Base-by-base conservation (phyloP, 768 basidiomycete genomes). In the Paxillus rubicundulus region DNA sequence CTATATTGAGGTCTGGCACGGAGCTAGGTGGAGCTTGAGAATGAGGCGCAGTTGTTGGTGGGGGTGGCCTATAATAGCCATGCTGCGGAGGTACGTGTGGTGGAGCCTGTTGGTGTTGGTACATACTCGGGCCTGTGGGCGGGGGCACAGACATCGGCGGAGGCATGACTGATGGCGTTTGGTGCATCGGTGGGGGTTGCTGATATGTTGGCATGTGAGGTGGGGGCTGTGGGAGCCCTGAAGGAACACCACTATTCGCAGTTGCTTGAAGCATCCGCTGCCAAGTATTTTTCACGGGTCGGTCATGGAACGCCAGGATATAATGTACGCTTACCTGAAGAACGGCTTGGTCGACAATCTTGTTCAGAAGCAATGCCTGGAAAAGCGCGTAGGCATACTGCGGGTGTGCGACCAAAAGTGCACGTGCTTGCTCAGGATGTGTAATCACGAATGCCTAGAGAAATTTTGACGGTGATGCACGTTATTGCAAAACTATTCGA, bases 321-420 rank as follows among this genome's bases (percentile, higher is more conserved):
- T 41, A 28, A 32, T n/a, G 52, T 56, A 33, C 76, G 66, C 78
- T 79, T 77, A 58, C 91, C 86, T 90, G 83, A 3, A 99, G 76
- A 44, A 97, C 84, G 5, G 83, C 81, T 3, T 89, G 81, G 58
- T 98, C 94, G 37, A 98, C 90, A 16, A 98, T 91, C 62, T 94
- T 91, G 79, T 95, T 92, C 44, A 98, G 73, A 9, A 98, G 74
- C 57, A 99, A 80, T 0, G 92, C 89, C 72, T 98, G 95, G 77
- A 98, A 97, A 13, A 98, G 78, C 4, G 97, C 97, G 68, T 98
- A 98, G 2, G 93, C 88, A 5, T 97, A 80, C 71, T 98, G 96
- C 16, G 97, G 97, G 61, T 98, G 87, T 16, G 84, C 77, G 21
- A 83, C 74, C 40, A 99, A 79, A 36, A 98, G 74, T 2, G 79